A percentile compares a stretch with the other conserved stretches of the same genome.
Evolutionary conservation across 192 early-diverging fungal species (phyloP).

Genomic region (Coemansia sp.): DNA sequence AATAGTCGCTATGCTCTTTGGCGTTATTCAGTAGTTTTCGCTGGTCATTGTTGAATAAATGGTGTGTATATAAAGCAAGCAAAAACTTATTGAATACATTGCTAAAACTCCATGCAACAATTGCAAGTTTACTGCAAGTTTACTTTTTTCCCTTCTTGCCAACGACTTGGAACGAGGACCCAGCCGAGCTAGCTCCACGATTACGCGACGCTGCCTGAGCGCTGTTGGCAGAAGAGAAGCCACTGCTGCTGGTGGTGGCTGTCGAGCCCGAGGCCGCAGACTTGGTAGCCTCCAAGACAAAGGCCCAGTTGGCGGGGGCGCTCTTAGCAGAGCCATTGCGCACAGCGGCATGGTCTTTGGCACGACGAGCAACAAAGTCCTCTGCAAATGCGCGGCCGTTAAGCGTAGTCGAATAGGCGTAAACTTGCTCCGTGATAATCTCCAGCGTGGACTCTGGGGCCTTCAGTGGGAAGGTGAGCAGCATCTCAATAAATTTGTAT

Average conservation of each 20-base stretch:
- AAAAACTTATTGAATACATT: not conserved
- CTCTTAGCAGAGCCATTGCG: slow-evolving; percentile 27
- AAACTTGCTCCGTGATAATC: slow-evolving; percentile 74
- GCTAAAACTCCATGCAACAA: not conserved
- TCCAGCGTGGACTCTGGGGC: slow-evolving; percentile 62
- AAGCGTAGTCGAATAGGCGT: slow-evolving; percentile 69
- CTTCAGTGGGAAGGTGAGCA: slow-evolving; percentile 72
- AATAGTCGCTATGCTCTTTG: no score
- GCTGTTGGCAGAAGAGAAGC: not conserved
- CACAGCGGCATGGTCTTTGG: slow-evolving; percentile 55
- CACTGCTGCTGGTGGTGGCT: not conserved
- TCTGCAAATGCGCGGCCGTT: slow-evolving; percentile 76
- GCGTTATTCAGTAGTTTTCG: no score
- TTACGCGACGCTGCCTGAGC: not conserved
- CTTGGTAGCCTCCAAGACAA: slow-evolving; percentile 14
- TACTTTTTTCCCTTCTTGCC: slow-evolving; percentile 42
- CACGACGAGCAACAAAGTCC: slow-evolving; percentile 74
- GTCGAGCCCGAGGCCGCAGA: not conserved
- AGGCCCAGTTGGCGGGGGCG: slow-evolving; percentile 38
- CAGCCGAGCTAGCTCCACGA: not conserved
- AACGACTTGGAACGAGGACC: slow-evolving; percentile 43
- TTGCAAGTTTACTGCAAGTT: not conserved
- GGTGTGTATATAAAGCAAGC: no score
- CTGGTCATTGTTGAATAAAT: no score
- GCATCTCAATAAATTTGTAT: slow-evolving; percentile 74